Base-by-base conservation (phyloP, 768 basidiomycete species). In the Naematelia aurantialba region DNA sequence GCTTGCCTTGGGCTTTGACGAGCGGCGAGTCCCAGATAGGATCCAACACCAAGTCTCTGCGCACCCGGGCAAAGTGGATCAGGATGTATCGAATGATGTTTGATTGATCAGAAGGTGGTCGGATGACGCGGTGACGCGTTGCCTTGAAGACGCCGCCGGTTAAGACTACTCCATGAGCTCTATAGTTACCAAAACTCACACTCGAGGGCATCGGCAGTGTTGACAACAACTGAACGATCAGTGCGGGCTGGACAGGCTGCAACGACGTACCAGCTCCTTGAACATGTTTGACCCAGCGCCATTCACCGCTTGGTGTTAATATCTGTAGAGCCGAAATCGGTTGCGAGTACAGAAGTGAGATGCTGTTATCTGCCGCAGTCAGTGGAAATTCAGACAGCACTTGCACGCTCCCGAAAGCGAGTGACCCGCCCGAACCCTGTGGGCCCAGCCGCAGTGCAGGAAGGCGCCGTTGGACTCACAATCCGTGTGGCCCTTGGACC, bases 301-400 rank as follows among this genome's bases (percentile, higher is more conserved):
- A 69, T 45, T 69, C 60, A 39, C 62, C 59, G 14, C 66, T 34
- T 5, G 51, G 58, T 4, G 64, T 69, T 4, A 69, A 44, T 10
- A 69, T 63, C 34, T 69, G 68, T n/a, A 69, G 55, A n/a, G 65
- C 68, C 25, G 68, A 61, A 51, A 69, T 60, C 5, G 68, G 68
- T 29, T 69, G 68, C 0, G 68, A 69, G 54, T 61, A 66, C 2
- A 69, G 52, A 11, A 69, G 56, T 1, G 62, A 61, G 45, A 69
- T 45, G 30, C 65, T 60, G 46, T 64, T 64, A 48, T 66, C 59
- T 59, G 42, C 14, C 30, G 19, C 19, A 4, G 5, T 12, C 19
- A n/a, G n/a, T n/a, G n/a, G n/a, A n/a, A n/a, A n/a, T n/a, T n/a
- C n/a, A n/a, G n/a, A n/a, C n/a, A n/a, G n/a, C n/a, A n/a, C n/a